Evolutionary conservation across 805 yeast species (phyloP).

Genomic region (Ogataea degrootiae): DNA sequence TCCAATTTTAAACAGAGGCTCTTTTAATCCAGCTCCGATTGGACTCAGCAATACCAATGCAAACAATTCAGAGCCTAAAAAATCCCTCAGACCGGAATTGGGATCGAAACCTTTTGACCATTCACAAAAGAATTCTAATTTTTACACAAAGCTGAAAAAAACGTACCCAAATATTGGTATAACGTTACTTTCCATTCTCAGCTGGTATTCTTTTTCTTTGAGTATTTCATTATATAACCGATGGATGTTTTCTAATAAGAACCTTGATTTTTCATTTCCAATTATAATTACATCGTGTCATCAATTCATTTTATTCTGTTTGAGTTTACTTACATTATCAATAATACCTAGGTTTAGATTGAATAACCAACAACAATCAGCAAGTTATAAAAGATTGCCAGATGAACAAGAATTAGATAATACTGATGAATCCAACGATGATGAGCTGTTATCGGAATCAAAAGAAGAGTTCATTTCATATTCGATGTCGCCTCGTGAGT

Average conservation of each 20-base stretch:
- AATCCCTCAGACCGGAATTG: too few relatives aligned
- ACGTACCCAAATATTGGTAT: constrained; percentile 26
- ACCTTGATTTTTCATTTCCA: constrained; percentile 78
- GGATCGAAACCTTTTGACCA: too few relatives aligned
- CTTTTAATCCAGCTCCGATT: background rate
- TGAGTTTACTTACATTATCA: constrained; percentile 45
- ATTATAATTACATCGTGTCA: constrained; percentile 80
- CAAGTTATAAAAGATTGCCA: background rate
- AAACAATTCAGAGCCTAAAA: too few relatives aligned
- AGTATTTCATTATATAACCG: constrained; percentile 80
- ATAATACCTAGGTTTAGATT: constrained; percentile 47
- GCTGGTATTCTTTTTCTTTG: constrained; percentile 68
- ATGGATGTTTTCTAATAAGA: constrained; percentile 87
- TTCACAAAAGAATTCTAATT: background rate
- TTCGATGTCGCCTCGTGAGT: constrained; percentile 33
- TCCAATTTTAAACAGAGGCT: constrained; percentile 4
- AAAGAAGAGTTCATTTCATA: constrained; percentile 12
- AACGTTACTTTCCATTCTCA: constrained; percentile 24
- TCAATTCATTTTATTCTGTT: constrained; percentile 60
- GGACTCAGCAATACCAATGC: too few relatives aligned
- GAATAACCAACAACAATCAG: constrained; percentile 7
- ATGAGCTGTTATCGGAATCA: constrained; percentile 1
- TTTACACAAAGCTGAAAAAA: constrained; percentile 6
- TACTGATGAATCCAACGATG: constrained; percentile 3
- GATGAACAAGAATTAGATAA: background rate